Base-by-base conservation (phyloP, 176 grass and related monocot genomes). In the Oryza coarctata region DNA sequence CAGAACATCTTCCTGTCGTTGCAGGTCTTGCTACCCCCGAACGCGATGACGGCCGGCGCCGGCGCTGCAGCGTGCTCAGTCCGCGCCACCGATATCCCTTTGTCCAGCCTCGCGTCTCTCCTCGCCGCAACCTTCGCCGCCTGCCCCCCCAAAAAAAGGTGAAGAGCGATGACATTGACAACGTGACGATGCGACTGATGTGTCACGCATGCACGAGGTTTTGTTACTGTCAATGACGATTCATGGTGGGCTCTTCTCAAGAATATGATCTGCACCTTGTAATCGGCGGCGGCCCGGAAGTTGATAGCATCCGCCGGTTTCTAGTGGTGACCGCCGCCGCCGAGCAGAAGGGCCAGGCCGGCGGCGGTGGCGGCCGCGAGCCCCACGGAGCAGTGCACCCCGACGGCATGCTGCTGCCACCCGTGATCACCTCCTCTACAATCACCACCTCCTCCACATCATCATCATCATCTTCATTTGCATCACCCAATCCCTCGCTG, bases 381-480 rank as follows among this genome's bases (percentile, higher is more conserved):
- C 9, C 75, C 60, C 8, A 44, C 17, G 17, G 15, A 31, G 60
- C 75, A 31, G 75, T 65, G 40, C 60, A 78, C 35, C 4, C 38
- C 75, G 60, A 78, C 75, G 15, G 38, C 75, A 39, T 78, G 75
- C 38, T 78, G 36, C 35, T 45, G 36, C 57, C 74, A 77, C 75
- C 75, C 57, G 23, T 63, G 57, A 40, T 40, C 75, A 3, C 33
- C 75, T 29, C 61, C 75, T 78, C 36, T 2, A 38, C 58, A 30
- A 30, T 9, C 8, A 13, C 32, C 22, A 38, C 13, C 14, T 17
- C 43, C 12, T 3, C 38, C 38, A 9, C 38, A 7, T 39, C 36
- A 1, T 38, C 50, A 12, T 25, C 35, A 5, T 43, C 58, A 4
- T 44, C 60, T 31, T 43, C 58, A 4, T 44, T 36, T 31, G 17